Evolutionary conservation across 2,329 filamentous ascomycete genomes (phyloP), one percentile per base, ranked within the genome.

Genomic region (Aspergillus sp.): DNA sequence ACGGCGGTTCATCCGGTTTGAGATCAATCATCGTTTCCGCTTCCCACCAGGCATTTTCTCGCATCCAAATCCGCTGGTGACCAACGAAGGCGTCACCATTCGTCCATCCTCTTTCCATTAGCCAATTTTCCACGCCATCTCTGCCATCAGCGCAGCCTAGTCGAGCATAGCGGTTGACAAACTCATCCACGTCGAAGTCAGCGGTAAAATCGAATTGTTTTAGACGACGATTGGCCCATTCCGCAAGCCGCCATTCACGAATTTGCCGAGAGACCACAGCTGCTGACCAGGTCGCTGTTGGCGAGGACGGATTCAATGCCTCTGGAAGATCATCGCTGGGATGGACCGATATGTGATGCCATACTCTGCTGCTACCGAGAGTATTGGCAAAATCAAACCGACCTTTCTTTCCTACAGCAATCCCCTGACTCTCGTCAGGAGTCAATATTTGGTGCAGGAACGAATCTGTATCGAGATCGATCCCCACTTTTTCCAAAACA

Each of bases 31-130:
- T 96, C 60, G 86, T 90, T 77, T 99, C 95, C 5, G 93, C 93
- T 75, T 98, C 93, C 93, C 93, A 98, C 93, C 95, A 99, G 2
- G 93, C 90, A 57, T 80, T 83, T 75, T 99, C 95, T 50, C 93
- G 86, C 80, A 98, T 93, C 95, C 95, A 99, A 42, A 99, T 87
- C 33, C 95, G 89, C 74, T 98, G 92, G 57, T 87, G 88, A 55
- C 95, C 95, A 33, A 98, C 82, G 5, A 96, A 86, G 2, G 98
- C 92, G 76, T 98, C 95, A 40, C 95, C 95, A 66, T 99, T 99
- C 77, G 91, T 97, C 95, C 95, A 99, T 1, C 95, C 95, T 58
- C 95, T 87, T 75, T 98, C 93, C 50, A 98, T 83, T 57, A 96
- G 83, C 91, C 93, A 99, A 67, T 85, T 96, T 70, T 98, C 91